Evolutionary conservation across 805 yeast species (phyloP).

Genomic region (Cyberlindnera samutprakarnensis): DNA sequence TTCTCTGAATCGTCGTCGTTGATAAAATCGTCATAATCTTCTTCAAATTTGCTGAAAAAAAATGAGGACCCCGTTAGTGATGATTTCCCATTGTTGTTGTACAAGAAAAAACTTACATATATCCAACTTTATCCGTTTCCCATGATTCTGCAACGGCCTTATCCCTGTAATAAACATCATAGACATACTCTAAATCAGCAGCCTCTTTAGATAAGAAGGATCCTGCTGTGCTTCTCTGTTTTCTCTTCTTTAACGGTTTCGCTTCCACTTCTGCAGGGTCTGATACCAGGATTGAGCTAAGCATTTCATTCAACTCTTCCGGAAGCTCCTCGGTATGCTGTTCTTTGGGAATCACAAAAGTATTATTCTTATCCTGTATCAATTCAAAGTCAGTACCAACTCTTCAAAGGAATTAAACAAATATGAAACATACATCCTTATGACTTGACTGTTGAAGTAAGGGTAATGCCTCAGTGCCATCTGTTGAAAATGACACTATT

Average conservation of each 20-base stretch:
- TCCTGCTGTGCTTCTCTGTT: constrained; percentile 10
- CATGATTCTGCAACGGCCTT: constrained; percentile 48
- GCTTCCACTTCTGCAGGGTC: constrained; percentile 18
- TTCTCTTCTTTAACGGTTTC: constrained; percentile 18
- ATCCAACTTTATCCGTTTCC: constrained; percentile 28
- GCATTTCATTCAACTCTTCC: constrained; percentile 68
- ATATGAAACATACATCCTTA: constrained; percentile 5
- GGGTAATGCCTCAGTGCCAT: constrained; percentile 13
- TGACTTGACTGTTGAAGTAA: constrained; percentile 19
- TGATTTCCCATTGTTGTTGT: constrained; percentile 1
- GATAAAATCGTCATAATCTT: constrained; percentile 28
- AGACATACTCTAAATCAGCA: constrained; percentile 65
- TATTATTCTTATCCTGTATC: constrained; percentile 20
- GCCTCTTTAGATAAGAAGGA: constrained; percentile 1
- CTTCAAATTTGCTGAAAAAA: constrained; percentile 28
- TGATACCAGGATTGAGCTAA: constrained; percentile 46
- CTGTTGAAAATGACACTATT: constrained; percentile 11
- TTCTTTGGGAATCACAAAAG: constrained; percentile 17
- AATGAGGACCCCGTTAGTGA: neutral
- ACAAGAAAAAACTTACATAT: constrained; percentile 20
- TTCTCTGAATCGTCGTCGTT: constrained; percentile 31
- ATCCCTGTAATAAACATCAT: constrained; percentile 78
- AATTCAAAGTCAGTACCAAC: constrained; percentile 1
- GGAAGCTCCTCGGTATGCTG: constrained; percentile 34
- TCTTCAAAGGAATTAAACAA: no score